Conservation (phyloP, 371 early-diverging fungal species). For the Mucor sp. region DNA sequence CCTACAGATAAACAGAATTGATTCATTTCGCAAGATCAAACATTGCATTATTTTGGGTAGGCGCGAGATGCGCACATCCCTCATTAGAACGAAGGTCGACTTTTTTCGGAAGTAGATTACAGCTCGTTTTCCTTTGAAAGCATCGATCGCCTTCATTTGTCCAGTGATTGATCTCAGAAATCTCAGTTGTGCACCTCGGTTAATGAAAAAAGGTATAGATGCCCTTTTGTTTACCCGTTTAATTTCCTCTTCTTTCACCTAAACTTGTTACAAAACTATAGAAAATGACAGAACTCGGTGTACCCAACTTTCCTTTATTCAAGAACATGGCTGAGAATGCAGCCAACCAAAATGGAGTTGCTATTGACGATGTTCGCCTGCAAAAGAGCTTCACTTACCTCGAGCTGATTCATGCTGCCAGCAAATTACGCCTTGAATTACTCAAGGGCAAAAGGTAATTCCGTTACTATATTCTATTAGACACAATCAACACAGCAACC, state of each 20-base stretch:
- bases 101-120: too few species aligned
- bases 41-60: too few species aligned
- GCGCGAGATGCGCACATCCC: too few species aligned
- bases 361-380: slow-evolving; percentile 39
- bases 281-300: not conserved
- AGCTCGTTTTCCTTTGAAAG: too few species aligned
- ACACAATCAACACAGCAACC: not conserved
- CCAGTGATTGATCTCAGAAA: not conserved
- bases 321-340: slow-evolving; percentile 33
- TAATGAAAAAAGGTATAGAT: too few species aligned
- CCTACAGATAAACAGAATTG: too few species aligned
- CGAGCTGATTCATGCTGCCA: slow-evolving; percentile 35
- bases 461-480: not conserved
- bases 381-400: slow-evolving; percentile 27
- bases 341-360: slow-evolving; percentile 14
- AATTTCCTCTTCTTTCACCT: not conserved
- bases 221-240: not conserved
- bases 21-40: too few species aligned
- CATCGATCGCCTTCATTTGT: too few species aligned
- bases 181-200: not conserved
- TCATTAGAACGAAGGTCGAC: too few species aligned
- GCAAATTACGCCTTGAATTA: slow-evolving; percentile 13
- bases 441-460: slow-evolving; percentile 33
- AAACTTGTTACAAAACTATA: not conserved
- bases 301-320: slow-evolving; percentile 44